These are phyloP conservation scores for Porphyrellus sp. DNA, from an alignment of 1,284 basidiomycete genomes.

Conservation along the genomic window DNA sequence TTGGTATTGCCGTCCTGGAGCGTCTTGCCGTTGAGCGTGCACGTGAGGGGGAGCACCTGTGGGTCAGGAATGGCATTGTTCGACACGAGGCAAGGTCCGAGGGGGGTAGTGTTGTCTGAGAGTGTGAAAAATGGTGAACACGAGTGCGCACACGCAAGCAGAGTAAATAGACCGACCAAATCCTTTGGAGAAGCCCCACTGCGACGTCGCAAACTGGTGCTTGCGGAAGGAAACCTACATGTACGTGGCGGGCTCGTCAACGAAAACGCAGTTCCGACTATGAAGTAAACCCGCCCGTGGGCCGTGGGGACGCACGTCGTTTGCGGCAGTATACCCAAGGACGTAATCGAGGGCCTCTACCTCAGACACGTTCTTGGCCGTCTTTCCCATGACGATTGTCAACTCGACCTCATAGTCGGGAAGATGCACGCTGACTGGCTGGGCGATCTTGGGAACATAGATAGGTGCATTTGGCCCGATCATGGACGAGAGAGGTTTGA, in stretches of 20 bases:
- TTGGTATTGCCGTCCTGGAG: conserved; percentile 75
- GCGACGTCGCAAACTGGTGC: conserved; percentile 70
- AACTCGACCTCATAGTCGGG: conserved; percentile 91
- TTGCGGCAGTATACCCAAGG: conserved; percentile 75
- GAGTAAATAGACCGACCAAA: conserved; percentile 48
- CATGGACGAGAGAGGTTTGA: conserved; percentile 73
- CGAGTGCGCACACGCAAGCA: conserved; percentile 13
- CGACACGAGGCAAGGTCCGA: conserved; percentile 76
- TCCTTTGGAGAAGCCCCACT: conserved; percentile 85
- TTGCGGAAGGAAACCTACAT: conserved; percentile 72
- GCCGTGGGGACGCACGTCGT: conserved; percentile 58
- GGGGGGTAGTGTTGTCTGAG: conserved; percentile 69
- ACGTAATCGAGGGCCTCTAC: conserved; percentile 79
- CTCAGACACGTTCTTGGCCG: conserved; percentile 74
- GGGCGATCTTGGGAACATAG: conserved; percentile 63
- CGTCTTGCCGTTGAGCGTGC: conserved; percentile 62
- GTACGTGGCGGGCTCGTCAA: neutral
- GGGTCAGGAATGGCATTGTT: conserved; percentile 65
- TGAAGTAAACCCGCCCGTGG: neutral
- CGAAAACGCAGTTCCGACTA: neutral
- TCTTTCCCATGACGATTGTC: conserved; percentile 79
- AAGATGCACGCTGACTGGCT: conserved; percentile 68
- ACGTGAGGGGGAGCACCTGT: conserved; percentile 62
- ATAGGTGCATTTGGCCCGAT: conserved; percentile 69
- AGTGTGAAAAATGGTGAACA: neutral